Conservation (phyloP, 2,329 filamentous ascomycete genomes). For the Coleophoma cylindrospora region DNA sequence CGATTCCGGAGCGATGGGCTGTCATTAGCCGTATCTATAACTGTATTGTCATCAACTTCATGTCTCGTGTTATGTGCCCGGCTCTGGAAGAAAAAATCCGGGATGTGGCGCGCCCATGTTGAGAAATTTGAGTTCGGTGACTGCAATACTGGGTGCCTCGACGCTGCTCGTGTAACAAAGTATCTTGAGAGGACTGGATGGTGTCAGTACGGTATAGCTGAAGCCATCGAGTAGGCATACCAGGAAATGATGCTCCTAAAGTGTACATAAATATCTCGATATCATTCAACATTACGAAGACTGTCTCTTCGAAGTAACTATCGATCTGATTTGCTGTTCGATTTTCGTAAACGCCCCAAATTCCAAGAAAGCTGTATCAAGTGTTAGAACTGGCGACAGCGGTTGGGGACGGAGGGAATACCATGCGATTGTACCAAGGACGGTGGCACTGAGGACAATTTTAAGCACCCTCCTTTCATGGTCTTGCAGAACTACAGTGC, state of each 20-base stretch:
- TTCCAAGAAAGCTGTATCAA: constrained; percentile 7
- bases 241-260: constrained; percentile 24
- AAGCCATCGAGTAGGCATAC: constrained; percentile 1
- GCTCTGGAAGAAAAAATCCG: constrained; percentile 9
- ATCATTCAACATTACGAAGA: constrained; percentile 23
- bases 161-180: constrained; percentile 2
- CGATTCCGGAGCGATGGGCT: too few species aligned
- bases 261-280: constrained; percentile 25
- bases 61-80: too few species aligned
- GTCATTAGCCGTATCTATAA: too few species aligned
- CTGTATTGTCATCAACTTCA: too few species aligned
- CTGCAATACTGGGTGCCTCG: neutral
- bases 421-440: constrained; percentile 24
- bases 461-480: constrained; percentile 21
- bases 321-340: constrained; percentile 12
- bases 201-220: neutral
- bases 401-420: constrained; percentile 2
- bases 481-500: constrained; percentile 13
- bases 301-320: constrained; percentile 17
- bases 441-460: constrained; percentile 22
- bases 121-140: constrained; percentile 13
- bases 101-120: constrained; percentile 14
- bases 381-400: neutral
- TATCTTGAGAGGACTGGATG: constrained; percentile 6
- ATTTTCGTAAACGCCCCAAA: constrained; percentile 16